These are phyloP conservation scores for Zymoseptoria ardabiliae DNA, from an alignment of 2,329 filamentous ascomycete species.

Conservation along the genomic window DNA sequence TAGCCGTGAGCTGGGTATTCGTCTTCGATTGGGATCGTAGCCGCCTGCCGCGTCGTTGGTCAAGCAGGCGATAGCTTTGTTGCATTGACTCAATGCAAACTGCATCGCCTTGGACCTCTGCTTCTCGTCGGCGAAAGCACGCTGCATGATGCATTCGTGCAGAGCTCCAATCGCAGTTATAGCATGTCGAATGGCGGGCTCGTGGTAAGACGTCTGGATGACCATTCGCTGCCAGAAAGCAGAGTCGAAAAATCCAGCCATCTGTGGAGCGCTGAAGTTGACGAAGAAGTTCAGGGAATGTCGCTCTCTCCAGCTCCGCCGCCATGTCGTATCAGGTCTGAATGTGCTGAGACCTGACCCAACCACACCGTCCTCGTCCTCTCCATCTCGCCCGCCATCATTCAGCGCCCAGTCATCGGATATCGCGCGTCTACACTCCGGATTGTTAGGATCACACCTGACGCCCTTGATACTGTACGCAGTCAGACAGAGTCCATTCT, in stretches of 20 bases:
- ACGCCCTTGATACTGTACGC: constrained; percentile 21
- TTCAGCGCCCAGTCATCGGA: constrained; percentile 27
- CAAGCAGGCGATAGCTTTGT: constrained; percentile 26
- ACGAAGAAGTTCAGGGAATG: constrained; percentile 30
- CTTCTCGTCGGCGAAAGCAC: constrained; percentile 25
- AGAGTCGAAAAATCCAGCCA: constrained; percentile 29
- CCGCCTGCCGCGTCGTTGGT: constrained; percentile 18
- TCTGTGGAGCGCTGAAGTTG: constrained; percentile 33
- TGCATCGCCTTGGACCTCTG: constrained; percentile 27
- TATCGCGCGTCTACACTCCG: constrained; percentile 21
- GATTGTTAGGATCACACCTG: constrained; percentile 24
- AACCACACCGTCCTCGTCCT: constrained; percentile 12
- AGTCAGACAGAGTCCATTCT: constrained; percentile 2
- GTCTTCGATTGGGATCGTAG: constrained; percentile 9
- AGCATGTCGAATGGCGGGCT: constrained; percentile 28
- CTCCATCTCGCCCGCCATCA: constrained; percentile 7
- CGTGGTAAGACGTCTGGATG: constrained; percentile 28
- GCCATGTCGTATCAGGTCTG: constrained; percentile 25
- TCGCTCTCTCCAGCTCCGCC: constrained; percentile 27
- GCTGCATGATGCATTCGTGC: constrained; percentile 28
- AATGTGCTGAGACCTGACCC: constrained; percentile 14
- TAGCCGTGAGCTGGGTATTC: constrained; percentile 20
- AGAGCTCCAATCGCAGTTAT: constrained; percentile 28
- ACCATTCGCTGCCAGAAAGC: constrained; percentile 29
- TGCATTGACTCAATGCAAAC: constrained; percentile 28